Evolutionary conservation across 257 asterid genomes (phyloP), one percentile per base, ranked within the genome.

Genomic region (Solanum tacnaense): DNA sequence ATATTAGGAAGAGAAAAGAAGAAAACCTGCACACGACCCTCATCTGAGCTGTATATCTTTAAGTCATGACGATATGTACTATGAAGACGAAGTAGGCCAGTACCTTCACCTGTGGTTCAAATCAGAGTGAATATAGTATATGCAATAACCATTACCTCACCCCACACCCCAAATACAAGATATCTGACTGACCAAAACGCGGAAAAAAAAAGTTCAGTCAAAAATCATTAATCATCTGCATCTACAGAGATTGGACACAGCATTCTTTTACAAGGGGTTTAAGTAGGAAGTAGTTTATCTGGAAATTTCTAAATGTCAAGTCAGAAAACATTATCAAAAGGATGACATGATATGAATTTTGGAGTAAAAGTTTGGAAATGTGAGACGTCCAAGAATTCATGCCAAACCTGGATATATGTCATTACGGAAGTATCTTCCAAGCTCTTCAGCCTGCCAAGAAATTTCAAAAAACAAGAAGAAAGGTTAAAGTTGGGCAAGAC

Each of bases 41-140:
- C 99, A 87, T 97, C 98, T 10, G 99, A 97, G 91, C 98, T 97
- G 92, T 97, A 97, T 92, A 97, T 97, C 89, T 97, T 97, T 67
- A 97, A 79, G 90, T 97, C 98, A 91, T 97, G 99, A 73, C 98
- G 98, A 89, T 97, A 97, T 81, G 99, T 97, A 79, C 99, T 97
- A 89, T 97, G 99, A 87, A 97, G 98, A 84, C 98, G 98, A 91
- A 97, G 99, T 89, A 96, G 93, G 87, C 99, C 98, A 67, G 98
- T 97, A 74, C 99, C 98, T 94, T 96, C 99, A 87, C 99, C 99
- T 95, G 93, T 90, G 88, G 88, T 67, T 34, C 46, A 87, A 62
- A 76, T 78, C 75, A 89, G 58, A 39, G 68, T 79, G 27, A 46
- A 9, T 81, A 56, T 60, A 78, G 35, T 75, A 36, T 83, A 81